Evolutionary conservation across 1,284 basidiomycete species (phyloP).

Genomic region (Tilletia indica): DNA sequence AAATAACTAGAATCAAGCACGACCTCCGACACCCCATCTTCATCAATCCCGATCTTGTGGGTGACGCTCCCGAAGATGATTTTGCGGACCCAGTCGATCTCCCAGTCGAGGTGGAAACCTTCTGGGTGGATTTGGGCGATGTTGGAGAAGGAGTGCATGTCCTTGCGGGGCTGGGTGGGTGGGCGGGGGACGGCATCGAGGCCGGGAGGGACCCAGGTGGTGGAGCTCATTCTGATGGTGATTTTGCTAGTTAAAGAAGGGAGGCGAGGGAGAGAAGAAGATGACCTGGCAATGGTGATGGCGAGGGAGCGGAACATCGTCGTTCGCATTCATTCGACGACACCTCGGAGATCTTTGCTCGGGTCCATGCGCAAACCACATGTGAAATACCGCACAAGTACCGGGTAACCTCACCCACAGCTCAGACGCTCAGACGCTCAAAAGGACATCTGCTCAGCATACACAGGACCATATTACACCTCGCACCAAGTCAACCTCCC

Average conservation of each 20-base stretch:
- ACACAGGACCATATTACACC: too few relatives aligned
- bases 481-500: too few relatives aligned
- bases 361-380: too few relatives aligned
- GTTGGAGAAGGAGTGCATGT: slow-evolving; percentile 48
- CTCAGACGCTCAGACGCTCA: too few relatives aligned
- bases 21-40: slow-evolving; percentile 67
- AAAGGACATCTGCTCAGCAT: too few relatives aligned
- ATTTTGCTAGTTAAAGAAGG: too few relatives aligned
- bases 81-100: slow-evolving; percentile 71
- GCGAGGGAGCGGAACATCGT: too few relatives aligned
- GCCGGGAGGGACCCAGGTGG: slow-evolving; percentile 44
- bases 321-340: too few relatives aligned
- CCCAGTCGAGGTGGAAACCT: slow-evolving; percentile 69
- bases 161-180: slow-evolving; percentile 30
- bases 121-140: slow-evolving; percentile 41
- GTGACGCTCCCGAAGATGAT: slow-evolving; percentile 72
- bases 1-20: slow-evolving; percentile 79
- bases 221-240: not conserved
- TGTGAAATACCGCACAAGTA: too few relatives aligned
- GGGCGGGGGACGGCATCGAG: slow-evolving; percentile 46
- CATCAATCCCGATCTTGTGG: slow-evolving; percentile 66
- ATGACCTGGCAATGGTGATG: too few relatives aligned
- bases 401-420: too few relatives aligned
- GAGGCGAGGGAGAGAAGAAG: not conserved
- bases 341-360: too few relatives aligned